Percentiles rank a stretch among this genome's conserved stretches.
phyloP scores from a whole-genome alignment of 1,284 basidiomycete genomes.

The Cystobasidium slooffiae region DNA sequence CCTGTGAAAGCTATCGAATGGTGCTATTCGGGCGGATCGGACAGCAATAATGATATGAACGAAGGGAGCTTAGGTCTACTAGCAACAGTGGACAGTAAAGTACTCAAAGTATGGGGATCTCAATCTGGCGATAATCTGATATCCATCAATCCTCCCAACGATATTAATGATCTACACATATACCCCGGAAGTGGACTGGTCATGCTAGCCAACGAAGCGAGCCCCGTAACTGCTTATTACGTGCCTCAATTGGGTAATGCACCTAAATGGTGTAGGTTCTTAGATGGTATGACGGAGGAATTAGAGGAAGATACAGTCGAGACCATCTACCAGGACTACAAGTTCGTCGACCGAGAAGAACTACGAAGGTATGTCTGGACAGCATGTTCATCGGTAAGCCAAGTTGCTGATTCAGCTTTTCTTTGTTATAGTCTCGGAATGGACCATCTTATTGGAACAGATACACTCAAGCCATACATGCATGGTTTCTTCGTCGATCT shows the following conservation, averaged over 20 bases:
- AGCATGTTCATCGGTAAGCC: not conserved
- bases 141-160: slow-evolving; percentile 85
- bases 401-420: slow-evolving; percentile 9
- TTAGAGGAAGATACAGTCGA: slow-evolving; percentile 68
- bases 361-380: slow-evolving; percentile 65
- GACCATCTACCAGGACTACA: slow-evolving; percentile 88
- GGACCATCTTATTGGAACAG: slow-evolving; percentile 90
- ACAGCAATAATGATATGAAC: slow-evolving; percentile 70
- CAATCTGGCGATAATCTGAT: slow-evolving; percentile 75
- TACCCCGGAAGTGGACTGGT: slow-evolving; percentile 81
- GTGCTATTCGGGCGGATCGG: slow-evolving; percentile 74
- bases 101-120: slow-evolving; percentile 95
- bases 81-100: slow-evolving; percentile 87
- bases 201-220: slow-evolving; percentile 88
- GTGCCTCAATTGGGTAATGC: slow-evolving; percentile 95
- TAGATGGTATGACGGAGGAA: slow-evolving; percentile 97
- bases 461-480: slow-evolving; percentile 98
- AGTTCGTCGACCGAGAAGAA: slow-evolving; percentile 90
- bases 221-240: slow-evolving; percentile 88
- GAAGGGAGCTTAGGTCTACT: slow-evolving; percentile 71
- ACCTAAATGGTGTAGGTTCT: slow-evolving; percentile 94
- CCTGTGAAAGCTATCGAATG: slow-evolving; percentile 85
- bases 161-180: slow-evolving; percentile 87
- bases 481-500: slow-evolving; percentile 98
- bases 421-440: slow-evolving; percentile 71